A percentile compares a stretch with the other conserved stretches of the same genome.
phyloP scores from a whole-genome alignment of 2,329 filamentous ascomycete species.

The Ascochyta rabiei region DNA sequence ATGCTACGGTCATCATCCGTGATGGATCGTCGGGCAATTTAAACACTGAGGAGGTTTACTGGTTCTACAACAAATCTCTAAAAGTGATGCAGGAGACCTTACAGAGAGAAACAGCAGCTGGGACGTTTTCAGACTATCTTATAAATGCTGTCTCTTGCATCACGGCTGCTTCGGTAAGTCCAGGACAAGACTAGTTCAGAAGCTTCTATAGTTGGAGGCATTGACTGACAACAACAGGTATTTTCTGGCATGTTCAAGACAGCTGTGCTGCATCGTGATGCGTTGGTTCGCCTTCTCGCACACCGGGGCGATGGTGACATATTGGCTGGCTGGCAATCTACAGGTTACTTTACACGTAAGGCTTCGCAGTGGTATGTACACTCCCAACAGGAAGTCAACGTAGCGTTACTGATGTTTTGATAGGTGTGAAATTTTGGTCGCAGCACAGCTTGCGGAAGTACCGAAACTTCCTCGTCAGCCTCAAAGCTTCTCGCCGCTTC shows the following conservation, averaged over 20 bases:
- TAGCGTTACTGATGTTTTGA: neutral
- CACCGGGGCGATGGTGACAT: conserved; percentile 27
- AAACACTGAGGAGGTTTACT: conserved; percentile 22
- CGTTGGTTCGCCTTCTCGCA: conserved; percentile 22
- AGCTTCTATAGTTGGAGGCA: too few species aligned
- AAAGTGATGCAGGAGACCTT: conserved; percentile 22
- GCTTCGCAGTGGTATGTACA: conserved; percentile 24
- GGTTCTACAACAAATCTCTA: conserved; percentile 25
- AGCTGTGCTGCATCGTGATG: conserved; percentile 26
- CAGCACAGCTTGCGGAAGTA: conserved; percentile 18
- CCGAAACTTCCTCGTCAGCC: conserved; percentile 23
- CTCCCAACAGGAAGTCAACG: neutral
- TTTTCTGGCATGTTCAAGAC: conserved; percentile 25
- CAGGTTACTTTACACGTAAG: conserved; percentile 21
- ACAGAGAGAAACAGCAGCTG: conserved; percentile 15
- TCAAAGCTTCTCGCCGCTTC: conserved; percentile 2
- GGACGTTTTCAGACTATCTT: conserved; percentile 21
- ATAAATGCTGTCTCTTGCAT: conserved; percentile 25
- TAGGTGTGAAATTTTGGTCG: conserved; percentile 34
- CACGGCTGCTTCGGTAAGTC: conserved; percentile 28
- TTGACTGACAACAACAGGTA: neutral
- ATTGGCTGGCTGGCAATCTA: conserved; percentile 16
- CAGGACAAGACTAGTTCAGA: too few species aligned
- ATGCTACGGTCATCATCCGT: conserved; percentile 26
- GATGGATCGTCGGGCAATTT: conserved; percentile 19